These are phyloP conservation scores for Fusarium veterinarium DNA, from an alignment of 2,329 filamentous ascomycete species.

Conservation along the genomic window DNA sequence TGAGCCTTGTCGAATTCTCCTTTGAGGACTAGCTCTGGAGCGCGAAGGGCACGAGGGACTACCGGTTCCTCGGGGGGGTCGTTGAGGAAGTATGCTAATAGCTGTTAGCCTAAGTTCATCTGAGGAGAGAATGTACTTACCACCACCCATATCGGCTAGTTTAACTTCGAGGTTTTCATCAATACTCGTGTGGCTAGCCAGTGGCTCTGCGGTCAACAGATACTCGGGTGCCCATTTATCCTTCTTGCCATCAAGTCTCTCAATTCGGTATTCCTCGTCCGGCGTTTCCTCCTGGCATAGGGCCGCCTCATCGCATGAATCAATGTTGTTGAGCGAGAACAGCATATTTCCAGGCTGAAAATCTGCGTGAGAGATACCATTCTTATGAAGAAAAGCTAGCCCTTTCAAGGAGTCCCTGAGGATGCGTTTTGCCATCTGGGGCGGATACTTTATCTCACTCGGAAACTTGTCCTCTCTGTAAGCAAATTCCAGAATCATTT, in stretches of 20 bases:
- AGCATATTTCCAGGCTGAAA: constrained; percentile 18
- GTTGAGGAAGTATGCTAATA: background rate
- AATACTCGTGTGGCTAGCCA: background rate
- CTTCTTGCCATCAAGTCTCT: constrained; percentile 3
- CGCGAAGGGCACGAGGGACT: rapidly evolving
- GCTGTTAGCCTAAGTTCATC: rapidly evolving
- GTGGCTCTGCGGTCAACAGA: background rate
- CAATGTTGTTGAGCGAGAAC: background rate
- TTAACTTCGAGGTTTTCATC: background rate
- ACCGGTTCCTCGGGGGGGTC: background rate
- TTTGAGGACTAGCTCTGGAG: constrained; percentile 10
- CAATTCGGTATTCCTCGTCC: background rate
- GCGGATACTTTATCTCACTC: background rate
- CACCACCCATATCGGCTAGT: constrained; percentile 18
- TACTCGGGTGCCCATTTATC: constrained; percentile 16
- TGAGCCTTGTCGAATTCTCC: background rate
- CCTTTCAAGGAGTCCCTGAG: constrained; percentile 13
- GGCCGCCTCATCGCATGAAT: background rate
- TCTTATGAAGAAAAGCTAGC: background rate
- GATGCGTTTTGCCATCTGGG: constrained; percentile 9
- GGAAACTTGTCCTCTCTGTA: background rate
- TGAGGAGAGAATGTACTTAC: background rate
- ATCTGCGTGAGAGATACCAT: constrained; percentile 4
- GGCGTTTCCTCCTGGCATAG: background rate
- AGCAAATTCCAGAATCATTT: background rate